These are phyloP conservation scores for Syzygium malaccense DNA, from an alignment of 441 rosid species.

Conservation along the genomic window DNA sequence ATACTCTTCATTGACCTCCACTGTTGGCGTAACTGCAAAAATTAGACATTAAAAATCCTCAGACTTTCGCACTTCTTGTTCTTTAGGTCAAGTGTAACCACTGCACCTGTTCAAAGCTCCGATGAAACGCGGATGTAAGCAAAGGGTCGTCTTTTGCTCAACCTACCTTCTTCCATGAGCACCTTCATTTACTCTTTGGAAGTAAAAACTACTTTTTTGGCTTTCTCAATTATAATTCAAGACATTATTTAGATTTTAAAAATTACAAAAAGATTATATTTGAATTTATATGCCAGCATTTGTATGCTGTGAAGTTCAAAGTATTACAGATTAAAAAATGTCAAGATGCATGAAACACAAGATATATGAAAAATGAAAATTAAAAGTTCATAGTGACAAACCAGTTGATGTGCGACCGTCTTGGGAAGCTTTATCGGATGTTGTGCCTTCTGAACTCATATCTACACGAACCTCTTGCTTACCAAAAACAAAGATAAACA, in stretches of 20 bases:
- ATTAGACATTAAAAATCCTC: neutral
- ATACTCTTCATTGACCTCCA: rapidly evolving
- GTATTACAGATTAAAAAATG: neutral
- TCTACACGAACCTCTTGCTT: rapidly evolving
- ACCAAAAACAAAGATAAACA: neutral
- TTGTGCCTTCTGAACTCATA: neutral
- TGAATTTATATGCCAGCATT: neutral
- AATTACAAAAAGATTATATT: neutral
- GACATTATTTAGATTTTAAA: neutral
- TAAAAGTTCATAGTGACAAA: neutral
- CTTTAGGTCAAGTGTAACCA: neutral
- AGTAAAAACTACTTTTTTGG: neutral
- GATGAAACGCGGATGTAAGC: neutral
- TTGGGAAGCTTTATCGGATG: neutral
- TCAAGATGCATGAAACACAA: neutral
- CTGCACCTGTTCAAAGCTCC: neutral
- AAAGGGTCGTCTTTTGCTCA: neutral
- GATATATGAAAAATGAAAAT: neutral
- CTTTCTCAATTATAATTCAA: neutral
- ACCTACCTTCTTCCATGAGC: neutral
- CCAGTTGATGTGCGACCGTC: neutral
- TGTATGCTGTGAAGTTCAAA: neutral
- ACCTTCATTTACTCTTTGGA: too few relatives aligned
- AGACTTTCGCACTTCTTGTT: neutral
- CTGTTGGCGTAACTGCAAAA: neutral